phyloP scores from a whole-genome alignment of 2,329 filamentous ascomycete species.

The Arthroderma sp. region DNA sequence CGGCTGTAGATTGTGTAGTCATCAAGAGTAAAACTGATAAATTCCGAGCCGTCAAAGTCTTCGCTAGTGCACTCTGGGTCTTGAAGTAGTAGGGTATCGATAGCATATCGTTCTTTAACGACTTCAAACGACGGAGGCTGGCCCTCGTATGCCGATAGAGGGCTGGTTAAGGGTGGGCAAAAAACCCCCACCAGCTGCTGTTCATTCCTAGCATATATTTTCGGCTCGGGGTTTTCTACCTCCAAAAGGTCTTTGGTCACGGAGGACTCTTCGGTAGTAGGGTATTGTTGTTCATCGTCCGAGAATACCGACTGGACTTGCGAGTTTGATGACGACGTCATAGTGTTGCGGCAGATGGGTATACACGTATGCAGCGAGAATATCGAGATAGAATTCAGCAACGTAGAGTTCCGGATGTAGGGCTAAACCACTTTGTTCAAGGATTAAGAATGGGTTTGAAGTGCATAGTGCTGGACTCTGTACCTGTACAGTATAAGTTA shows the following conservation, averaged over 20 bases:
- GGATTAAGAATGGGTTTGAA: no score
- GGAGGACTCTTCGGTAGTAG: background rate
- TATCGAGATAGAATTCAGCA: no score
- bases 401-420: background rate
- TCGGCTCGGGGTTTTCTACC: background rate
- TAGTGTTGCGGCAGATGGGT: no score
- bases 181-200: background rate
- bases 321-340: background rate
- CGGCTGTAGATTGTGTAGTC: slow-evolving; percentile 47
- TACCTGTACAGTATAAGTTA: no score
- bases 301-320: background rate
- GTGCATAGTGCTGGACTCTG: no score
- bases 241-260: background rate
- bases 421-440: no score
- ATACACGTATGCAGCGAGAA: no score
- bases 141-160: slow-evolving; percentile 19
- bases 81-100: slow-evolving; percentile 20
- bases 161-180: slow-evolving; percentile 13
- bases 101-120: slow-evolving; percentile 23
- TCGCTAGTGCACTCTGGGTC: slow-evolving; percentile 10
- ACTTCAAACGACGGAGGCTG: slow-evolving; percentile 14
- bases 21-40: slow-evolving; percentile 42
- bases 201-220: background rate
- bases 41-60: slow-evolving; percentile 16
- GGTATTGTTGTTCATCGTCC: background rate